Base-by-base conservation (phyloP, 345 rosid species). In the Geranium rotundifolium region DNA sequence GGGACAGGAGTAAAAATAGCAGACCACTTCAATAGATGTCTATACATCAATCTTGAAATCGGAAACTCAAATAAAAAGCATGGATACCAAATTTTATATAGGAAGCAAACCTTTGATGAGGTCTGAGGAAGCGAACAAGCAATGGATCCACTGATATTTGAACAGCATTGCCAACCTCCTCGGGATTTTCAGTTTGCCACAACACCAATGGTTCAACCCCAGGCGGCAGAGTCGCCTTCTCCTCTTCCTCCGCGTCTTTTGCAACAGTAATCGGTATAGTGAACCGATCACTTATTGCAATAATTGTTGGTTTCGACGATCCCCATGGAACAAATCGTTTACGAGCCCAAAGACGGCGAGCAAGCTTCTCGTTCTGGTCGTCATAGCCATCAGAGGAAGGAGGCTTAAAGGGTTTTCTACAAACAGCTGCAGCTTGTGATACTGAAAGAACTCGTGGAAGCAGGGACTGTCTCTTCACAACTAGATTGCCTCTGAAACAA, bases 271-370 rank as follows among this genome's bases (percentile, higher is more conserved):
- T 10, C 8, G 76, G 67, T 61, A 54, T 49, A 58, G 60, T 72
- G 13, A 78, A 61, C 63, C 57, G 74, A 65, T 74, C 75, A 56
- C 79, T 73, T 70, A 81, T 69, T 60, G 73, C 63, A 71, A 84
- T 75, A 72, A 80, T 71, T 49, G 78, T 78, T n/a, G 96, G 92
- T 68, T 65, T 79, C 1, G 82, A 76, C 63, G 90, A 83, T 30
- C 97, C 96, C 97, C 97, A 90, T 1, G 99, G 99, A 59, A 93
- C 92, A 74, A 93, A 93, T 23, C 96, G 72, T 69, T 86, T 93
- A 16, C 99, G 82, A 56, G 97, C 97, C 3, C 65, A 82, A 72
- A 93, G 96, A 23, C 99, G 95, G 29, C 92, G 97, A 29, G 79
- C 71, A 63, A 93, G 96, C 71, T 72, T 69, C 14, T 77, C 89